A percentile compares a stretch with the other conserved stretches of the same genome.
These are phyloP conservation scores for Ilex asprella DNA, from an alignment of 257 asterid genomes.

Conservation along the genomic window DNA sequence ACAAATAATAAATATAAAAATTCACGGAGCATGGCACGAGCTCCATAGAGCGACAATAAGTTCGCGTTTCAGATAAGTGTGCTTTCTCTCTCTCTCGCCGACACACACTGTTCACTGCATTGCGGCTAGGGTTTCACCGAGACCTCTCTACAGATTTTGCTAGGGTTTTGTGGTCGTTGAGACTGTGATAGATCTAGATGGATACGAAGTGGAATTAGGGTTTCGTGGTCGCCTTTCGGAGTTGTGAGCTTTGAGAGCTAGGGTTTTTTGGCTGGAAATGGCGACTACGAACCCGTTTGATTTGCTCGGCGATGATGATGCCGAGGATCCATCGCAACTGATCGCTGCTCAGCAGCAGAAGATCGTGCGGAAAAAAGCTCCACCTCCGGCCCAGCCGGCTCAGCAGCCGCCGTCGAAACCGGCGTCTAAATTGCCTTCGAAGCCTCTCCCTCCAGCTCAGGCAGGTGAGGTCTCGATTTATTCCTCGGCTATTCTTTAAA, in stretches of 20 bases:
- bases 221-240: neutral
- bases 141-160: conserved; percentile 8
- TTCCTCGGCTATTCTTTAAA: neutral
- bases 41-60: neutral
- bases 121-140: conserved; percentile 85
- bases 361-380: conserved; percentile 46
- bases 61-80: neutral
- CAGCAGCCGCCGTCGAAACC: conserved; percentile 28
- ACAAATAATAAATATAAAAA: no score
- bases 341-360: conserved; percentile 56
- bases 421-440: conserved; percentile 60
- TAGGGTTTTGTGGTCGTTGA: neutral
- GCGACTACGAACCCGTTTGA: conserved; percentile 83
- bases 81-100: conserved; percentile 12
- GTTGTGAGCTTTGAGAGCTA: neutral
- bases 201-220: conserved; percentile 1
- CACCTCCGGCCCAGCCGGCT: conserved; percentile 25
- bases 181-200: neutral
- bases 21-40: no score
- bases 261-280: conserved; percentile 32
- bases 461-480: conserved; percentile 38
- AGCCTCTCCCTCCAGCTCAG: conserved; percentile 73
- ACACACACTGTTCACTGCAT: conserved; percentile 6
- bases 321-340: conserved; percentile 57
- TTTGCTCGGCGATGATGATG: conserved; percentile 70